Percentiles rank a stretch among this genome's conserved stretches.
phyloP scores from a whole-genome alignment of 805 yeast species.

The Kodamaea neixiangensis region DNA sequence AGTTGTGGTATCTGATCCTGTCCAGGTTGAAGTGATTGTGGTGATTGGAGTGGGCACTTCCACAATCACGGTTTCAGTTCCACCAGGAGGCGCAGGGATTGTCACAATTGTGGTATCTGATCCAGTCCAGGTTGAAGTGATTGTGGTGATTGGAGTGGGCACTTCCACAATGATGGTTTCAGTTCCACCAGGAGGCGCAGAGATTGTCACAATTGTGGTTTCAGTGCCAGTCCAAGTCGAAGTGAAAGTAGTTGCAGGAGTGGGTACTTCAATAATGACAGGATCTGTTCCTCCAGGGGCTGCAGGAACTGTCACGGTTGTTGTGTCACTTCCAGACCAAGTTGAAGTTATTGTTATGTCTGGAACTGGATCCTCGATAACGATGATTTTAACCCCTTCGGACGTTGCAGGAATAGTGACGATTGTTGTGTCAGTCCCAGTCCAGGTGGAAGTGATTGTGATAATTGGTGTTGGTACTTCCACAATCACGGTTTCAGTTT shows the following conservation, averaged over 20 bases:
- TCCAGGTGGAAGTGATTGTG: constrained; percentile 8
- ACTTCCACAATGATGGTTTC: constrained; percentile 15
- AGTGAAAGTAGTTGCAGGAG: constrained; percentile 13
- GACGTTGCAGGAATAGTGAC: constrained; percentile 14
- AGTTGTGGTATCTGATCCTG: constrained; percentile 11
- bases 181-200: constrained; percentile 11
- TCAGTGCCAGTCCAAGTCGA: constrained; percentile 8
- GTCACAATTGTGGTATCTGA: not conserved
- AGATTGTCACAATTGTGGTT: constrained; percentile 5
- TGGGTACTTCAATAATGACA: constrained; percentile 8
- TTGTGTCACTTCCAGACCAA: constrained; percentile 20
- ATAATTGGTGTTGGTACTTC: constrained; percentile 14
- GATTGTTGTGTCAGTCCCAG: constrained; percentile 12
- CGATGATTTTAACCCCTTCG: constrained; percentile 11
- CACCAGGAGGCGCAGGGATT: constrained; percentile 6
- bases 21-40: constrained; percentile 13
- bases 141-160: constrained; percentile 12
- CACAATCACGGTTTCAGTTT: constrained; percentile 15
- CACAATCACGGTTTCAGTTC: constrained; percentile 14
- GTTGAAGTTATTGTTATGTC: constrained; percentile 4
- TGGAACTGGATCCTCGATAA: constrained; percentile 15
- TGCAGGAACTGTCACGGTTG: constrained; percentile 22
- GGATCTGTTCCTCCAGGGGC: constrained; percentile 3
- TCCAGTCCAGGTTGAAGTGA: constrained; percentile 6
- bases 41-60: constrained; percentile 15